phyloP scores from a whole-genome alignment of 164 flowering plant genomes.

The Piper betle region DNA sequence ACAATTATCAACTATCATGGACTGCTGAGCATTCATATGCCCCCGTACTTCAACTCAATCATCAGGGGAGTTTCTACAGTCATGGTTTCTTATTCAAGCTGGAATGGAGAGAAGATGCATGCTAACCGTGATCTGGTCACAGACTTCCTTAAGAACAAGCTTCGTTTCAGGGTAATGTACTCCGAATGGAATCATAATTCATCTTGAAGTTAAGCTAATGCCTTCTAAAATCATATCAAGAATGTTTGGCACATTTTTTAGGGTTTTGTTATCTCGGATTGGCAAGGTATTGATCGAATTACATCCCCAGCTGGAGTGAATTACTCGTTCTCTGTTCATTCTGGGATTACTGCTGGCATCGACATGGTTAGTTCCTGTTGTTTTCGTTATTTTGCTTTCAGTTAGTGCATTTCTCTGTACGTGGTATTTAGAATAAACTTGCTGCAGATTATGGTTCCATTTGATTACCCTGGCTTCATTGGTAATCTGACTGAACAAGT shows the following conservation, averaged over 20 bases:
- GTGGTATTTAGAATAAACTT: not conserved
- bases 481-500: slow-evolving; percentile 5
- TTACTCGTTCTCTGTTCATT: slow-evolving; percentile 31
- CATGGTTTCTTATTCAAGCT: slow-evolving; percentile 31
- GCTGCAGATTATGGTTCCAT: slow-evolving; percentile 8
- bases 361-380: slow-evolving; percentile 24
- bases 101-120: slow-evolving; percentile 26
- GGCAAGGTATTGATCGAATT: slow-evolving; percentile 39
- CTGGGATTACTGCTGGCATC: slow-evolving; percentile 30
- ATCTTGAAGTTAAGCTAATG: no score
- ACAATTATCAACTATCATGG: slow-evolving; percentile 14
- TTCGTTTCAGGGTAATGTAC: slow-evolving; percentile 13
- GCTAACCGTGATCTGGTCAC: slow-evolving; percentile 17
- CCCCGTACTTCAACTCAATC: slow-evolving; percentile 16
- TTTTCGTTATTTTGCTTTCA: not conserved
- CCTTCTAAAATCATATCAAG: not conserved
- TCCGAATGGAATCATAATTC: not conserved
- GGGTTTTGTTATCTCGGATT: slow-evolving; percentile 43
- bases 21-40: slow-evolving; percentile 24
- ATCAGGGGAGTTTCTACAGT: slow-evolving; percentile 22
- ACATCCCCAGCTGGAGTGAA: slow-evolving; percentile 29
- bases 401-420: not conserved
- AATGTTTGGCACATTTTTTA: not conserved
- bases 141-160: slow-evolving; percentile 16
- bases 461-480: slow-evolving; percentile 3